A percentile compares a stretch with the other conserved stretches of the same genome.
These are phyloP conservation scores for Rhodamnia rubescens DNA, from an alignment of 345 rosid species.

Conservation along the genomic window DNA sequence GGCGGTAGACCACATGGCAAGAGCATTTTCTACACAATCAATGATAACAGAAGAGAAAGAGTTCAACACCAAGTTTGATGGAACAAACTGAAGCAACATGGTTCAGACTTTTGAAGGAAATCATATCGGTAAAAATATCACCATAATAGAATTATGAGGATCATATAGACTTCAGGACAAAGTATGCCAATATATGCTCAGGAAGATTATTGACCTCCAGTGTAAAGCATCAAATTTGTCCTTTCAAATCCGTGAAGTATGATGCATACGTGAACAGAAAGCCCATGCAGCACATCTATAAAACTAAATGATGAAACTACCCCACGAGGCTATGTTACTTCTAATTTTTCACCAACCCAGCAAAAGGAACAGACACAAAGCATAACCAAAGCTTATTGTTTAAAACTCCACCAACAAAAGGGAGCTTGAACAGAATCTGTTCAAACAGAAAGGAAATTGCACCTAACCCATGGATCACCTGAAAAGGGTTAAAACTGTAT, in stretches of 20 bases:
- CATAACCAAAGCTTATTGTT: not conserved
- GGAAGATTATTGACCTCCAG: not conserved
- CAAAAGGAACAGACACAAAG: not conserved
- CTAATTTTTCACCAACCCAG: not conserved
- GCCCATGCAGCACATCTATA: not conserved
- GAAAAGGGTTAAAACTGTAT: not conserved
- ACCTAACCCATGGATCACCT: not conserved
- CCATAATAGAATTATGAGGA: not conserved
- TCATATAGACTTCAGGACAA: not conserved
- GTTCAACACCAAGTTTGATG: not conserved
- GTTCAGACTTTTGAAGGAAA: not conserved
- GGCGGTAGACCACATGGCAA: slow-evolving; percentile 94
- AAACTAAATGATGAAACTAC: not conserved
- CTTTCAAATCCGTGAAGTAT: not conserved
- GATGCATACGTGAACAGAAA: not conserved
- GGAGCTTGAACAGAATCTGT: not conserved
- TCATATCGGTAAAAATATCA: not conserved
- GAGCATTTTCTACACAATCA: slow-evolving; percentile 79
- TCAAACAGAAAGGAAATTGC: not conserved
- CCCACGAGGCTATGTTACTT: not conserved
- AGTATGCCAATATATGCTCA: not conserved
- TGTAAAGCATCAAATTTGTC: not conserved
- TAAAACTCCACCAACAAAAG: not conserved
- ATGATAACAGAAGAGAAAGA: not conserved
- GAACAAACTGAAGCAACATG: not conserved